Conservation (phyloP, 2,329 filamentous ascomycete genomes). For the Sphaerulina vaccinii region DNA sequence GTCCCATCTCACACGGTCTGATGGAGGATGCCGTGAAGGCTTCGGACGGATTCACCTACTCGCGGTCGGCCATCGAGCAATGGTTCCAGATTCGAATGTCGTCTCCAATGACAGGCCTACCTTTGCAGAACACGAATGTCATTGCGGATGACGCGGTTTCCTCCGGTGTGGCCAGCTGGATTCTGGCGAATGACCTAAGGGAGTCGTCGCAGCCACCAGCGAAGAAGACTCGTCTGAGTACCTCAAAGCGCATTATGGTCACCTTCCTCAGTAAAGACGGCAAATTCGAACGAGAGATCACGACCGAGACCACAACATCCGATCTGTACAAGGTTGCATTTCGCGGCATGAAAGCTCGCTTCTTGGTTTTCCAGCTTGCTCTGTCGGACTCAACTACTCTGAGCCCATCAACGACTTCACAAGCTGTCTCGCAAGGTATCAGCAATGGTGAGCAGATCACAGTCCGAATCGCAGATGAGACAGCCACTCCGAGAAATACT, state of each 20-base stretch:
- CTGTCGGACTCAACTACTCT: constrained; percentile 6
- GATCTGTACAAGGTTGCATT: constrained; percentile 34
- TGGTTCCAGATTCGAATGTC: constrained; percentile 36
- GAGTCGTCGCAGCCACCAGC: background rate
- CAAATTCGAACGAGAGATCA: constrained; percentile 17
- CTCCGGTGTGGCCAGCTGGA: constrained; percentile 29
- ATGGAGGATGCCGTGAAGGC: constrained; percentile 40
- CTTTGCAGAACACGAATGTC: constrained; percentile 27
- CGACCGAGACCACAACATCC: constrained; percentile 9
- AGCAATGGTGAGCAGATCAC: constrained; percentile 13
- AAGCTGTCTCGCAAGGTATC: constrained; percentile 5
- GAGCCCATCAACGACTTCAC: background rate
- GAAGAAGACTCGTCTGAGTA: constrained; percentile 8
- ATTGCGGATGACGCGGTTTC: constrained; percentile 27
- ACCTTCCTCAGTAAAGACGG: constrained; percentile 23
- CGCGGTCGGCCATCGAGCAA: constrained; percentile 36
- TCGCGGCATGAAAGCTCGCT: constrained; percentile 31
- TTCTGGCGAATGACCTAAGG: constrained; percentile 16
- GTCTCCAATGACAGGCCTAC: constrained; percentile 38
- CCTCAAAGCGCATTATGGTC: constrained; percentile 1
- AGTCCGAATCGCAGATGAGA: constrained; percentile 23
- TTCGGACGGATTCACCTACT: constrained; percentile 37
- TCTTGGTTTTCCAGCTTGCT: constrained; percentile 30
- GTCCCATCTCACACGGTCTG: constrained; percentile 37
- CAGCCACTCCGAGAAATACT: background rate